Percentiles rank a stretch among this genome's conserved stretches.
These are phyloP conservation scores for Trichoderma simmonsii DNA, from an alignment of 2,329 filamentous ascomycete genomes.

Conservation along the genomic window DNA sequence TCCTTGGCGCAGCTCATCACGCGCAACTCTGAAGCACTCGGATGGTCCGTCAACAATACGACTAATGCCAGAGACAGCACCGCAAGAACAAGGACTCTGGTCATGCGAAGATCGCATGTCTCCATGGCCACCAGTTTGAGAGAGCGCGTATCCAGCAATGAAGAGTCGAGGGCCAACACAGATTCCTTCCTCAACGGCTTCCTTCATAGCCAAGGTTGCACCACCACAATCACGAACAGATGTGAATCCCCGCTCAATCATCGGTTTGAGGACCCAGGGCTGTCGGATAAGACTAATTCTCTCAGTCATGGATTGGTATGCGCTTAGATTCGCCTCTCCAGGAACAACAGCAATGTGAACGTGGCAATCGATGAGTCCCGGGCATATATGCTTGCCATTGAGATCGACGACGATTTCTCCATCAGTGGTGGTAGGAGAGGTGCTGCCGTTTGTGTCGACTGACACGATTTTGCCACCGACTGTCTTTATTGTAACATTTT, in stretches of 20 bases:
- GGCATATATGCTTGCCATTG: conserved; percentile 29
- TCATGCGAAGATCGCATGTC: conserved; percentile 45
- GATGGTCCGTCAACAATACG: conserved; percentile 52
- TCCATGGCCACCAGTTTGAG: conserved; percentile 57
- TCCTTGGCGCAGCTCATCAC: conserved; percentile 53
- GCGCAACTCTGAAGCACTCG: conserved; percentile 49
- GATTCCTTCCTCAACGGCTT: conserved; percentile 52
- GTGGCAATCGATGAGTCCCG: conserved; percentile 33
- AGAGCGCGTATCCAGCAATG: conserved; percentile 51
- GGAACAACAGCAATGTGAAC: conserved; percentile 33
- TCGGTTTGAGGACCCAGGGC: conserved; percentile 45
- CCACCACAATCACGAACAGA: conserved; percentile 57
- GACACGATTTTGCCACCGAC: not conserved
- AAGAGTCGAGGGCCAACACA: conserved; percentile 54
- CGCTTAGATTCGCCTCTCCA: conserved; percentile 27
- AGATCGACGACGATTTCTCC: conserved; percentile 23
- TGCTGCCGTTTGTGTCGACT: not conserved
- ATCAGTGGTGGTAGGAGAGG: not conserved
- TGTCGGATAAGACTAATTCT: conserved; percentile 41
- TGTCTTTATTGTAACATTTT: conserved; percentile 34
- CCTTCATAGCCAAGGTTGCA: conserved; percentile 49
- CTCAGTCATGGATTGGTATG: conserved; percentile 30
- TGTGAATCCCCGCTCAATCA: conserved; percentile 56
- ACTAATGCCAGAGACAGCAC: conserved; percentile 35
- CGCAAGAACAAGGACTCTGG: conserved; percentile 43